Evolutionary conservation across 768 basidiomycete species (phyloP), one percentile per base, ranked within the genome.

Genomic region (Leccinum arenicola): DNA sequence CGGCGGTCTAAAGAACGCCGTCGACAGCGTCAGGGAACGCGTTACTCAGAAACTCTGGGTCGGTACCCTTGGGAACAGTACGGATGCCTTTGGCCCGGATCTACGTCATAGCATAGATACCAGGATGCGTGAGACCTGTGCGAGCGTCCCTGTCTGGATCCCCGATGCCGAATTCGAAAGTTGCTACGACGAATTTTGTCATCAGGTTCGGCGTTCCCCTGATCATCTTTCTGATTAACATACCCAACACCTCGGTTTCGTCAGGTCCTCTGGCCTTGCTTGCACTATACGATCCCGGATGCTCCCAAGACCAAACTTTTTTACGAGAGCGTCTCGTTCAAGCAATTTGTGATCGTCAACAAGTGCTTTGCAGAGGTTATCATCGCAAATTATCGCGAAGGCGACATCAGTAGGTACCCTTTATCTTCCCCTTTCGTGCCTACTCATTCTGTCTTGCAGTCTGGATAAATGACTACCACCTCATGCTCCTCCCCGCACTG

Each of bases 381-480:
- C 71, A 84, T 89, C 50, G 81, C 83, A 7, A 81, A 85, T 49
- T 94, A 93, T 74, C 81, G 84, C 63, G 90, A 93, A 23, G 96
- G 96, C 52, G 96, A 99, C 72, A 85, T 98, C 68, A 85, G 81
- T 84, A 27, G 12, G 69, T 64, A 6, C 23, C 25, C 35, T 23
- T 51, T 15, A 14, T 25, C 50, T 5, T 23, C 45, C 50, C 29
- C 36, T 58, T 47, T 40, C 55, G 27, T 49, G 6, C 33, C 21
- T 23, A 0, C 61, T 67, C 50, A 69, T 53, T 43, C 21, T 4
- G 3, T 38, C 3, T 54, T 21, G 7, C 17, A 82, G 81, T 91
- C 65, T 91, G 88, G 88, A 81, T 92, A 3, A 94, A 99, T 74
- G 96, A 98, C 76, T 99, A 98, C 74, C 96, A 99, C 69, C 86